Evolutionary conservation across 2,329 filamentous ascomycete genomes (phyloP).

Genomic region (Neonectria sp.): DNA sequence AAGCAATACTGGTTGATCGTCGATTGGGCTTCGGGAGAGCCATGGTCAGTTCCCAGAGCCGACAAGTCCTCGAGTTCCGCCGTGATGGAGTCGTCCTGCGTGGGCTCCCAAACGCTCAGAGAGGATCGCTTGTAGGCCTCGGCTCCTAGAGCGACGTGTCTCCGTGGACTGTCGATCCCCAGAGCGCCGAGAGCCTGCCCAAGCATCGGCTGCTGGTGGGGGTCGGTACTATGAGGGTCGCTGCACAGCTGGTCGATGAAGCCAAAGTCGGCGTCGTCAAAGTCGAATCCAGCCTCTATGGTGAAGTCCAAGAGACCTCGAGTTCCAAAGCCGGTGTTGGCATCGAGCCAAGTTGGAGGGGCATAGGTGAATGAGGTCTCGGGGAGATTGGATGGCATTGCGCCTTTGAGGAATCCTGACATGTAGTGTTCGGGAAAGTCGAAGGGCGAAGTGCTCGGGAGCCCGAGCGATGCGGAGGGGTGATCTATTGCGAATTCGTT

Average conservation of each 20-base stretch:
- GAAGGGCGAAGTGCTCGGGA: slow-evolving; percentile 18
- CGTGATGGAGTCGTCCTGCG: slow-evolving; percentile 26
- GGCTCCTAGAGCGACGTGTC: slow-evolving; percentile 27
- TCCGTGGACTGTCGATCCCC: slow-evolving; percentile 3
- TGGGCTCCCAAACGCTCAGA: slow-evolving; percentile 30
- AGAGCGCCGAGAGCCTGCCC: slow-evolving; percentile 17
- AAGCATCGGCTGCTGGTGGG: slow-evolving; percentile 13
- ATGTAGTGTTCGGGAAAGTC: slow-evolving; percentile 31
- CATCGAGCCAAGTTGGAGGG: slow-evolving; percentile 2
- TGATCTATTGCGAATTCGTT: slow-evolving; percentile 1
- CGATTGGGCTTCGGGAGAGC: slow-evolving; percentile 22
- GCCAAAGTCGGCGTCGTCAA: slow-evolving; percentile 29
- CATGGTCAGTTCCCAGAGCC: slow-evolving; percentile 23
- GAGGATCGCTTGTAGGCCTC: slow-evolving; percentile 33
- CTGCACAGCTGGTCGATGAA: slow-evolving; percentile 30
- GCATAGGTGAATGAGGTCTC: slow-evolving; percentile 10
- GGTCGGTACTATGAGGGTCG: slow-evolving; percentile 8
- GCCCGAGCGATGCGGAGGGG: slow-evolving; percentile 12
- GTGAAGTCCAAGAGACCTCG: slow-evolving; percentile 24
- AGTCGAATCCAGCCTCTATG: slow-evolving; percentile 17
- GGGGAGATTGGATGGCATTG: slow-evolving; percentile 13
- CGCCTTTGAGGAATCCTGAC: slow-evolving; percentile 26
- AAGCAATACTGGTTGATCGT: slow-evolving; percentile 12
- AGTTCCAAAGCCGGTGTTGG: slow-evolving; percentile 10
- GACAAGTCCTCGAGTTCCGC: slow-evolving; percentile 29